Base-by-base conservation (phyloP, 2,329 filamentous ascomycete species). In the Sarocladium brachiariae region DNA sequence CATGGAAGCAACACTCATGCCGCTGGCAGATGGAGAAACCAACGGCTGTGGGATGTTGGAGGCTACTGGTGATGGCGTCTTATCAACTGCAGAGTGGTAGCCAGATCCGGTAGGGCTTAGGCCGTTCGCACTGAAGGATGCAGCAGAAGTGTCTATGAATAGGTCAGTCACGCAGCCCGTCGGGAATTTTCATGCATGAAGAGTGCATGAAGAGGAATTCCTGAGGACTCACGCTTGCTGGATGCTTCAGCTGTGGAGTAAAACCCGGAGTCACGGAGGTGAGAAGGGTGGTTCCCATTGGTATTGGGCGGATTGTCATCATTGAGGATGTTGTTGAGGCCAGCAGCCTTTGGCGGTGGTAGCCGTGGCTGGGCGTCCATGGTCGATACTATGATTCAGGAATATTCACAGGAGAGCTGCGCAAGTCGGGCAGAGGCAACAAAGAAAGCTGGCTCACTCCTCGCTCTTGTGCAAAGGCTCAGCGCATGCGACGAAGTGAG, bases 1-100 rank as follows among this genome's bases (percentile, higher is more conserved):
- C 68, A 84, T 83, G 16, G 80, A 80, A 18, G 80, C 78, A 35
- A 84, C 79, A 53, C 80, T 84, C 81, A 85, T 85, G 60, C 78
- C 76, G 57, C 75, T 76, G 13, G 74, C 72, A 1, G 72, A 64
- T 5, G 81, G 78, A 7, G 80, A 83, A 31, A 77, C 67, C 39
- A 78, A 78, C 1, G 75, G 50, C 19, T 37, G 73, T 16, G 75
- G 61, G 52, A 75, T 65, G 58, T 76, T 75, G 34, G 72, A 58
- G 35, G 75, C 70, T 16, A 78, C 76, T 8, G 81, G 80, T 1
- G 81, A 84, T 0, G 81, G 81, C 1, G 80, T 84, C 65, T 83
- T 83, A 59, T 84, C 80, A 27, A 71, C 68, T 18, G 71, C 70
- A 13, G 70, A 70, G 52, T 77, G 74, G 53, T 78, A 80, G 34